Evolutionary conservation across 352 stramenopile genomes (phyloP), one percentile per base, ranked within the genome.

Genomic region (Phytophthora aleatoria): DNA sequence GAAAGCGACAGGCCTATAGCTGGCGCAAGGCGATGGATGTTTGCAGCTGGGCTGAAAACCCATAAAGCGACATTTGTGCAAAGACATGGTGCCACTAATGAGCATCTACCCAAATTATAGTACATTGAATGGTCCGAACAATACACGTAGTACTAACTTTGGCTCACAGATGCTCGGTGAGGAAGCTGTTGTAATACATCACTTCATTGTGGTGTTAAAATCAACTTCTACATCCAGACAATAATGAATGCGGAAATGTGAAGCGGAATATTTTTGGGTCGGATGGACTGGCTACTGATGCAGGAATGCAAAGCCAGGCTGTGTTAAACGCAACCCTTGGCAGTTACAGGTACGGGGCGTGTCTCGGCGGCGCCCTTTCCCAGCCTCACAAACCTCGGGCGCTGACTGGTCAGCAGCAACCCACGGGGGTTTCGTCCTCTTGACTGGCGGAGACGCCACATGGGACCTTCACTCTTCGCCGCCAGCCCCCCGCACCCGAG

Each of bases 401-500:
- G 59, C 59, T 75, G 70, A 78, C 66, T 78, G 70, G 70, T 42
- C 63, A 75, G 51, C 67, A 74, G 61, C 57, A 55, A 49, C 42
- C 43, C n/a, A 44, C 28, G 50, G 55, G 39, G 42, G 59, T 69
- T 70, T 70, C 61, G 33, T 53, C 50, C 49, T 49, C 45, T 74
- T 78, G 66, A 75, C 61, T 78, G 71, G 71, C 45, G 64, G 64
- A 73, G 69, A 73, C 49, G 57, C 54, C 55, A 60, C 50, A 58
- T 50, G 45, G 36, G 31, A 56, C 44, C 36, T 36, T 50, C 54
- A 35, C 44, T 54, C 44, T 54, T 5, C 12, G 15, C 5, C 39
- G 13, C 36, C 33, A 13, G 15, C 55, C 28, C n/a, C 39, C 35
- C 28, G 31, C 9, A 36, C 15, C 28, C 9, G n/a, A 38, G 26